phyloP scores from a whole-genome alignment of 1,284 basidiomycete genomes.

The Prillingera fragicola region DNA sequence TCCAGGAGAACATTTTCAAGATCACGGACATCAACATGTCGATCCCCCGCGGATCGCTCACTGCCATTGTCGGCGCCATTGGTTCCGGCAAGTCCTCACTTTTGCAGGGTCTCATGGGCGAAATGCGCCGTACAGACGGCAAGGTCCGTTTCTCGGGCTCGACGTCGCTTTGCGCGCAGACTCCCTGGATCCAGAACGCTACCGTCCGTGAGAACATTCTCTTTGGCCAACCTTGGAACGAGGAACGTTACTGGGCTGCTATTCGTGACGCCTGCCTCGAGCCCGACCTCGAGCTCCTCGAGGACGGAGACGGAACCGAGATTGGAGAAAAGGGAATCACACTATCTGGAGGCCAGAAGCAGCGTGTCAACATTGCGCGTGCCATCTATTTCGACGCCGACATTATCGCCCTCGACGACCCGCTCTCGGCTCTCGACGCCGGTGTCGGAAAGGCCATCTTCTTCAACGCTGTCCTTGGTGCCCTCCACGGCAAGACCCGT shows the following conservation, averaged over 20 bases:
- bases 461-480: constrained; percentile 69
- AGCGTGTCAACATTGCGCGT: constrained; percentile 61
- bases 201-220: constrained; percentile 72
- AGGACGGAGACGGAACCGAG: constrained; percentile 77
- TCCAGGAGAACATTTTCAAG: constrained; percentile 59
- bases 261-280: constrained; percentile 68
- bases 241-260: constrained; percentile 70
- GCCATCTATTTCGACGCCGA: constrained; percentile 80
- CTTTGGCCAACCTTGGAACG: constrained; percentile 74
- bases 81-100: constrained; percentile 60
- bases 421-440: constrained; percentile 70
- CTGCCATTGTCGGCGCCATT: constrained; percentile 71
- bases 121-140: constrained; percentile 64
- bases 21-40: constrained; percentile 58
- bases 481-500: constrained; percentile 63
- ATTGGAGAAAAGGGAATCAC: constrained; percentile 74
- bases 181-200: constrained; percentile 71
- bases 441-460: constrained; percentile 82
- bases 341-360: constrained; percentile 44
- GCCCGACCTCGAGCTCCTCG: constrained; percentile 71
- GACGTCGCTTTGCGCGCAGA: constrained; percentile 70
- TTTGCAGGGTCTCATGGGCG: constrained; percentile 67
- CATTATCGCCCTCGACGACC: constrained; percentile 81
- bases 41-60: constrained; percentile 65
- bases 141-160: constrained; percentile 61